Evolutionary conservation across 2,329 filamentous ascomycete genomes (phyloP).

Genomic region (Thyridium curvatum): DNA sequence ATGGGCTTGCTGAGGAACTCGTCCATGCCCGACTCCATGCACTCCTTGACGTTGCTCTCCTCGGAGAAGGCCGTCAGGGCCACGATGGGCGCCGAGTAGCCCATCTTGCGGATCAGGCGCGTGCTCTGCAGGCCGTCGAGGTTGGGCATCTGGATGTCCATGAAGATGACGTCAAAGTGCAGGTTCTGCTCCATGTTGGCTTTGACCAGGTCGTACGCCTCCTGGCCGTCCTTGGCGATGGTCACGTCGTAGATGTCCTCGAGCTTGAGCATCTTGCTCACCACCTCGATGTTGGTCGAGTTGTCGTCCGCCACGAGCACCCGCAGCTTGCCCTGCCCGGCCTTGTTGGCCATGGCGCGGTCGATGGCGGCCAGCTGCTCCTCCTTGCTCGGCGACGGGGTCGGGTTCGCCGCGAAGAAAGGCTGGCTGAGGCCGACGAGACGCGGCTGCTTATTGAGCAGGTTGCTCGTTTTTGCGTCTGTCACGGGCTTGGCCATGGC

Average conservation of each 20-base stretch:
- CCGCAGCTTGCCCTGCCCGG: conserved; percentile 57
- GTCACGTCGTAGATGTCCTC: conserved; percentile 83
- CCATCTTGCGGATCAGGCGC: conserved; percentile 75
- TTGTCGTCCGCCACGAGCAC: conserved; percentile 78
- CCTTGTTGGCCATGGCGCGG: conserved; percentile 55
- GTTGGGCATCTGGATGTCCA: conserved; percentile 96
- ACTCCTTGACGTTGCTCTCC: conserved; percentile 81
- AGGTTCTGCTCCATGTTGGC: conserved; percentile 68
- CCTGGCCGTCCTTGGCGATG: conserved; percentile 78
- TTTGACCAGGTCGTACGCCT: conserved; percentile 82
- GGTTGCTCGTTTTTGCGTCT: conserved; percentile 24
- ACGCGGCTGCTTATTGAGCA: conserved; percentile 63
- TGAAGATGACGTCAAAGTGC: conserved; percentile 84
- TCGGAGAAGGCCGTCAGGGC: conserved; percentile 87
- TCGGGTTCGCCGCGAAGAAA: conserved; percentile 57
- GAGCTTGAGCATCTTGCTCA: conserved; percentile 62
- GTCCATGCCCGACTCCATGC: conserved; percentile 86
- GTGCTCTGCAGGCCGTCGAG: conserved; percentile 86
- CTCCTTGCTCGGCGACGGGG: conserved; percentile 32
- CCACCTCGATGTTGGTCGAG: conserved; percentile 51
- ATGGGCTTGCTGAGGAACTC: conserved; percentile 78
- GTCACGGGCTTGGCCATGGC: conserved; percentile 15
- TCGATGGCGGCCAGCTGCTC: conserved; percentile 62
- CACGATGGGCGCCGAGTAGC: conserved; percentile 83
- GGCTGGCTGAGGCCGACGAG: conserved; percentile 78